Evolutionary conservation across 345 rosid genomes (phyloP).

Genomic region (Hibiscus trionum): DNA sequence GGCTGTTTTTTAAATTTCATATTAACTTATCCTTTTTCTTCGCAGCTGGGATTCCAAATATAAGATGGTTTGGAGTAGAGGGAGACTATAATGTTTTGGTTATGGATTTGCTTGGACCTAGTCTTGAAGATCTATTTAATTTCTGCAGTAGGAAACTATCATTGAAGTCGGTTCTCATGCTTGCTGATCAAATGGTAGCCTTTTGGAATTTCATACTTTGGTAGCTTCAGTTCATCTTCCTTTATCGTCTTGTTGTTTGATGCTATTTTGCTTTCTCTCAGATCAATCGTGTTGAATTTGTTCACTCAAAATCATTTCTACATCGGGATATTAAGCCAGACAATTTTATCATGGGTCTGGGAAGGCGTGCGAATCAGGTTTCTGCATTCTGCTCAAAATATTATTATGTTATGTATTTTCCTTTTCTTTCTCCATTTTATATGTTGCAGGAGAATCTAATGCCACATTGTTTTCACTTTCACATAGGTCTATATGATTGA

Average conservation of each 20-base stretch:
- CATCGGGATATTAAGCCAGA: constrained; percentile 97
- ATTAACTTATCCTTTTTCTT: neutral
- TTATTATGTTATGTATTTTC: neutral
- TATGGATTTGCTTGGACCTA: constrained; percentile 97
- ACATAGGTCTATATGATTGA: constrained; percentile 73
- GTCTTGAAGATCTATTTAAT: constrained; percentile 92
- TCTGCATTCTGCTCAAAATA: neutral
- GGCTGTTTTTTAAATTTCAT: neutral
- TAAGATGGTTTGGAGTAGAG: constrained; percentile 88
- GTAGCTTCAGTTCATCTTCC: neutral
- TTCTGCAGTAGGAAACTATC: constrained; percentile 78
- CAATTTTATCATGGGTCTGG: constrained; percentile 93
- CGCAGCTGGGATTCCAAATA: constrained; percentile 91
- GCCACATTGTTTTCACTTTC: constrained; percentile 4
- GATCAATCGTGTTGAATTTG: constrained; percentile 89
- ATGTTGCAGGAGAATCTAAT: neutral
- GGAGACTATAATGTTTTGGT: constrained; percentile 90
- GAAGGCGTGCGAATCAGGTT: constrained; percentile 95
- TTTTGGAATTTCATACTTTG: constrained; percentile 3
- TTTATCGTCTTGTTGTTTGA: neutral
- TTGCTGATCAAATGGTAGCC: constrained; percentile 95
- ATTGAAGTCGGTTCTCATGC: constrained; percentile 93
- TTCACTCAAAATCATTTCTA: constrained; percentile 85
- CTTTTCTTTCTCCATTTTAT: neutral
- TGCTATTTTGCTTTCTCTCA: constrained; percentile 8